phyloP scores from a whole-genome alignment of 805 yeast genomes.

The Schwanniomyces polymorphus region DNA sequence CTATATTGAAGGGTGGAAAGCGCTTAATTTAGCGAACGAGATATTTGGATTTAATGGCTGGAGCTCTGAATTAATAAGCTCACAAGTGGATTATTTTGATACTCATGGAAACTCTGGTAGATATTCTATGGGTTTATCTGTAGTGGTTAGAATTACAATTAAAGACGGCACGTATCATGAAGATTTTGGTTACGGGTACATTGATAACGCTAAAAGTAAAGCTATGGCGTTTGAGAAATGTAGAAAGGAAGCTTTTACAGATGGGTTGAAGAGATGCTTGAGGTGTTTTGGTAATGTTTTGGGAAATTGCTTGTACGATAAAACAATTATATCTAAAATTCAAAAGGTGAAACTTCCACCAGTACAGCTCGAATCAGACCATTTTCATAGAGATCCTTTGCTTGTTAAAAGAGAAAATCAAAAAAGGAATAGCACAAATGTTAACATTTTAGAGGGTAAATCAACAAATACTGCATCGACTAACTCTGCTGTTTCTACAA shows the following conservation, averaged over 20 bases:
- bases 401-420: conserved; percentile 27
- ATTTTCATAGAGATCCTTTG: conserved; percentile 38
- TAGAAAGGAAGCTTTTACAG: conserved; percentile 82
- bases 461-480: not conserved
- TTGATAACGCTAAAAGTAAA: conserved; percentile 67
- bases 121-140: conserved; percentile 66
- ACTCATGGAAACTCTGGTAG: conserved; percentile 53
- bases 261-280: conserved; percentile 76
- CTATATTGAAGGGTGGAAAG: conserved; percentile 84
- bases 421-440: conserved; percentile 8
- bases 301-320: conserved; percentile 84
- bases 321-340: conserved; percentile 56
- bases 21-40: conserved; percentile 74
- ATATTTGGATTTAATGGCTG: conserved; percentile 85
- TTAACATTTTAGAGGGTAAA: conserved; percentile 5
- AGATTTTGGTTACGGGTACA: conserved; percentile 72
- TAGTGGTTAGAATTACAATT: conserved; percentile 67
- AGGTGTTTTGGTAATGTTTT: conserved; percentile 77
- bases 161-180: conserved; percentile 83
- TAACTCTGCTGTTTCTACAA: conserved; percentile 5
- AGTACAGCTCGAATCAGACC: conserved; percentile 26
- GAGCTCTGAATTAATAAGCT: conserved; percentile 67
- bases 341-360: conserved; percentile 39
- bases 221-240: conserved; percentile 79
- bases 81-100: conserved; percentile 71